Percentiles rank a stretch among this genome's conserved stretches.
These are phyloP conservation scores for Trichosporon sp. DNA, from an alignment of 1,284 basidiomycete species.

Conservation along the genomic window DNA sequence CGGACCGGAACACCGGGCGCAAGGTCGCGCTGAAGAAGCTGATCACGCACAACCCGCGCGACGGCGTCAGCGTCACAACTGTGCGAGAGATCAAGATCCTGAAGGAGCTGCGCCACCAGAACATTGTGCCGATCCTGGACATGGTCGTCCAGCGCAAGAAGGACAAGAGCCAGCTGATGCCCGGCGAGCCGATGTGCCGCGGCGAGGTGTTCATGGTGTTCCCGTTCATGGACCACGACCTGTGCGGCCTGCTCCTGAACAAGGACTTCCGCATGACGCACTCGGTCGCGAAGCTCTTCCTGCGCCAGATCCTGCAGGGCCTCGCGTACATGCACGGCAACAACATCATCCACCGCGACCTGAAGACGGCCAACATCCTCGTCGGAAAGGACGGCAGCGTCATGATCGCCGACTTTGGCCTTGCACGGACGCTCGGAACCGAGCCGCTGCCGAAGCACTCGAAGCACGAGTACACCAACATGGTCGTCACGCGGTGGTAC, in stretches of 20 bases:
- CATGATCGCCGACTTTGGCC: conserved; percentile 93
- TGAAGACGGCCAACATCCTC: conserved; percentile 96
- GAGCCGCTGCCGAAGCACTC: conserved; percentile 46
- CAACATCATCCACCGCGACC: conserved; percentile 92
- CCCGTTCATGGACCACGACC: conserved; percentile 98
- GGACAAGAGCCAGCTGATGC: conserved; percentile 6
- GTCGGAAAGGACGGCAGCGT: conserved; percentile 80
- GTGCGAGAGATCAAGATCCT: conserved; percentile 97
- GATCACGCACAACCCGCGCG: conserved; percentile 93
- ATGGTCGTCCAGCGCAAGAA: conserved; percentile 64
- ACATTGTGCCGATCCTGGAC: conserved; percentile 82
- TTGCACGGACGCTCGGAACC: conserved; percentile 61
- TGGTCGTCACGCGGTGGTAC: conserved; percentile 99
- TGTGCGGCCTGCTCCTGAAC: conserved; percentile 89
- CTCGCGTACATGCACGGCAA: conserved; percentile 94
- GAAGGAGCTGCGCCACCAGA: conserved; percentile 79
- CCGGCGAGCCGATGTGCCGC: conserved; percentile 29
- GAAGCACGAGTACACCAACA: conserved; percentile 79
- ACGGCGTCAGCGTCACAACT: conserved; percentile 86
- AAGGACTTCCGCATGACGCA: conserved; percentile 72
- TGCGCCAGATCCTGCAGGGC: conserved; percentile 90
- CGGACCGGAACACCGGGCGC: conserved; percentile 59
- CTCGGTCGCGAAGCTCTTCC: conserved; percentile 89
- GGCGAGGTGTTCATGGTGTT: conserved; percentile 90
- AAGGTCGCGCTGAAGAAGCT: conserved; percentile 75